A percentile compares a stretch with the other conserved stretches of the same genome.
Conservation (phyloP, 495 filamentous ascomycete genomes). For the Penicillium antarcticum region DNA sequence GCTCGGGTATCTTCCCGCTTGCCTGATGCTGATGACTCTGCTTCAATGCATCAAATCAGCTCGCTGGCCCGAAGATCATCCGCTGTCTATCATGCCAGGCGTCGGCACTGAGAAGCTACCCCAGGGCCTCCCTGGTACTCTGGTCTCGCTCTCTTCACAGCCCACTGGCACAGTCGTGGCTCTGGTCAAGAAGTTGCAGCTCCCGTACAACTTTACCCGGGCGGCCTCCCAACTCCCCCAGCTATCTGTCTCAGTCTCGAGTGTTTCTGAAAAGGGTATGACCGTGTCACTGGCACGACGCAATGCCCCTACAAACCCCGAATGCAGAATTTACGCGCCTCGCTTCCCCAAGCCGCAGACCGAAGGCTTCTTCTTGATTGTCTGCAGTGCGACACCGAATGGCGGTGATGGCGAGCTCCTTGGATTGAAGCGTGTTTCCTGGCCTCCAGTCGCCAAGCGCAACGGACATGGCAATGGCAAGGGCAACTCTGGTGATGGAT, state of each 20-base stretch:
- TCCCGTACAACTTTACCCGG: conserved; percentile 48
- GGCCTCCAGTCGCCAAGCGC: conserved; percentile 47
- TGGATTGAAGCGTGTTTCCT: conserved; percentile 80
- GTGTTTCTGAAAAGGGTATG: conserved; percentile 57
- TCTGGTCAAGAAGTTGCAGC: conserved; percentile 26
- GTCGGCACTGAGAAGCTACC: conserved; percentile 45
- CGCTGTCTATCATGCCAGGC: conserved; percentile 80
- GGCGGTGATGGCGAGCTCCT: conserved; percentile 67
- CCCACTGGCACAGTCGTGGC: conserved; percentile 20
- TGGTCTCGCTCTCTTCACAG: conserved; percentile 27
- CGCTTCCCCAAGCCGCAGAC: conserved; percentile 91
- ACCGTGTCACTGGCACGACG: conserved; percentile 61
- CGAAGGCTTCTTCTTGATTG: conserved; percentile 86
- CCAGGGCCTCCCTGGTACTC: conserved; percentile 17
- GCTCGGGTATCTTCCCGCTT: conserved; percentile 71
- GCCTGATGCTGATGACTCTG: conserved; percentile 74
- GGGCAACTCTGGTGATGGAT: conserved; percentile 9
- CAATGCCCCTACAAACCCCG: conserved; percentile 59
- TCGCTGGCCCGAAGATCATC: conserved; percentile 81
- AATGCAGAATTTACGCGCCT: conserved; percentile 77
- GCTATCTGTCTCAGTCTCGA: conserved; percentile 59
- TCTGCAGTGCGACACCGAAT: conserved; percentile 50
- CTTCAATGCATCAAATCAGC: conserved; percentile 91
- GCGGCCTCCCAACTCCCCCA: conserved; percentile 62
- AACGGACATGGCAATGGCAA: conserved; percentile 20